Percentiles rank a stretch among this genome's conserved stretches.
Conservation (phyloP, 73 alveolate genomes). For the Paramecium pentaurelia region DNA sequence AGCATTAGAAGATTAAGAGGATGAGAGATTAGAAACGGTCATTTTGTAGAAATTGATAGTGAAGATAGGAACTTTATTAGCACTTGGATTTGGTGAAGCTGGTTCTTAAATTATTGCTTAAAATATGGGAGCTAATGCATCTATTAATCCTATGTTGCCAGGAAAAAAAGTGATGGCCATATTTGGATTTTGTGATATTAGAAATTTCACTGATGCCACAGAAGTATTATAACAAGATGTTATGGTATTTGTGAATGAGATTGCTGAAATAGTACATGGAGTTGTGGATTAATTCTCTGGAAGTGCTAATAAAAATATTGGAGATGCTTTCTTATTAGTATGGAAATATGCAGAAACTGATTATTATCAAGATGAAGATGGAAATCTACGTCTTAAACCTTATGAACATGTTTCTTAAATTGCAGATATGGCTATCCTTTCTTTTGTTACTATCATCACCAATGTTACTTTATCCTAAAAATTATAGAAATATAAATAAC, state of each 20-base stretch:
- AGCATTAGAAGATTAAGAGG: conserved; percentile 39
- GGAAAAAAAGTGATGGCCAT: conserved; percentile 84
- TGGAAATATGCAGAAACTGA: conserved; percentile 79
- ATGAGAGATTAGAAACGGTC: conserved; percentile 56
- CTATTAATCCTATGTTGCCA: conserved; percentile 83
- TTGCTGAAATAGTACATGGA: conserved; percentile 95
- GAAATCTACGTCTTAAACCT: conserved; percentile 54
- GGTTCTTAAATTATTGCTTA: conserved; percentile 82
- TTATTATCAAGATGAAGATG: conserved; percentile 47
- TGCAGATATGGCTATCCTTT: conserved; percentile 78
- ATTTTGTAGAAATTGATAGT: conserved; percentile 66
- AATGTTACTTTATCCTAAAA: conserved; percentile 69
- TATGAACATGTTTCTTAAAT: conserved; percentile 63
- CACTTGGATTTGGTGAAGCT: conserved; percentile 89
- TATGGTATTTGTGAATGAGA: conserved; percentile 90
- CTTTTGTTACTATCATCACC: conserved; percentile 76
- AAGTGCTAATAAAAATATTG: conserved; percentile 98
- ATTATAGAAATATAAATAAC: conserved; percentile 74
- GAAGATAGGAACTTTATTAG: conserved; percentile 77
- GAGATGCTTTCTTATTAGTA: conserved; percentile 97
- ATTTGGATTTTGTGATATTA: conserved; percentile 86
- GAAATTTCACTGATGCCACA: conserved; percentile 87
- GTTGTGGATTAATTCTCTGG: conserved; percentile 92
- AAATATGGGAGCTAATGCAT: conserved; percentile 64
- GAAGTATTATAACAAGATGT: conserved; percentile 89